Evolutionary conservation across 495 filamentous ascomycete genomes (phyloP).

Genomic region (Trichocladium uniseriatum): DNA sequence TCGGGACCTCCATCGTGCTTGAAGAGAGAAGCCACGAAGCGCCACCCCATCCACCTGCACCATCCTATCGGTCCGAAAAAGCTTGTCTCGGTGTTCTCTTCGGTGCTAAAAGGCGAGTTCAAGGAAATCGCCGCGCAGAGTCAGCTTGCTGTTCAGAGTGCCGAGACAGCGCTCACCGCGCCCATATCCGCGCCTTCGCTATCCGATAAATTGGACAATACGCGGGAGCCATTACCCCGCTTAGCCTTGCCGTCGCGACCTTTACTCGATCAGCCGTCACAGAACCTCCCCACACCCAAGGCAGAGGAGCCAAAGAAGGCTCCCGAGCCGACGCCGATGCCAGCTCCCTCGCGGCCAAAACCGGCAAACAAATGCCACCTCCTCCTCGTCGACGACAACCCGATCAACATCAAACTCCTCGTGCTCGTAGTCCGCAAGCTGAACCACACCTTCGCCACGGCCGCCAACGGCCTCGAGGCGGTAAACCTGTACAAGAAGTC

Average conservation of each 20-base stretch:
- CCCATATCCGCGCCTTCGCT: too few relatives aligned
- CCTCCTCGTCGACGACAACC: conserved; percentile 66
- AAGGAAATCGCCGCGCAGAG: not conserved
- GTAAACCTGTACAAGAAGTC: conserved; percentile 30
- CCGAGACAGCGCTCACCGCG: too few relatives aligned
- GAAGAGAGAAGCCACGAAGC: not conserved
- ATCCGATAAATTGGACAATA: too few relatives aligned
- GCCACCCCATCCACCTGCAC: conserved; percentile 15
- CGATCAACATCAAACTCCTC: conserved; percentile 64
- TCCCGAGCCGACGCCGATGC: conserved; percentile 3
- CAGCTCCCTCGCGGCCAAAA: too few relatives aligned
- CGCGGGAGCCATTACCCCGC: too few relatives aligned
- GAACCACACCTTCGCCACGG: conserved; percentile 32
- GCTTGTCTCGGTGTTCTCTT: conserved; percentile 3
- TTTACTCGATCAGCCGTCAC: too few relatives aligned
- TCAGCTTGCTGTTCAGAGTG: not conserved
- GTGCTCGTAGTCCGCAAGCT: conserved; percentile 48
- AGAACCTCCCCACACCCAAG: conserved; percentile 3
- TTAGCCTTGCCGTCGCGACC: too few relatives aligned
- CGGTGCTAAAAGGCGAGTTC: not conserved
- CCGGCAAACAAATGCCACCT: conserved; percentile 25
- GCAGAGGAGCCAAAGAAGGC: conserved; percentile 27
- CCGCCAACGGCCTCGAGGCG: conserved; percentile 37
- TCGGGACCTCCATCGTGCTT: conserved; percentile 6
- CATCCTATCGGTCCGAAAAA: conserved; percentile 20